Evolutionary conservation across 345 rosid genomes (phyloP).

Genomic region (Rhodomyrtus tomentosa): DNA sequence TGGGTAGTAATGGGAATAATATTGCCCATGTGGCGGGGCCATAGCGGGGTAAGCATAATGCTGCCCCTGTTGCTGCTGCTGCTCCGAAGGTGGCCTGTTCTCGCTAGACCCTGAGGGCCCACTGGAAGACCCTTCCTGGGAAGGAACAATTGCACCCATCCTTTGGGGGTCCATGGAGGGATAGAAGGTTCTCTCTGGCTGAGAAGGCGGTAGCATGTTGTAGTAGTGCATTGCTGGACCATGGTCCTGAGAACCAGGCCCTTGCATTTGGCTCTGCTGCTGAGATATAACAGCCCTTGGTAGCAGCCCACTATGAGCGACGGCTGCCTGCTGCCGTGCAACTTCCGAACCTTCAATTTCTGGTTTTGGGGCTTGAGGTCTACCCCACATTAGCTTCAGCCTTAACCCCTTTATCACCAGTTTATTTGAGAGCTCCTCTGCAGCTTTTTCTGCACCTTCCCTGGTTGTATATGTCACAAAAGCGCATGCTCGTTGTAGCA

Average conservation of each 20-base stretch:
- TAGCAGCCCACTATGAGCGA: conserved; percentile 70
- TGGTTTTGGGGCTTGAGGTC: conserved; percentile 76
- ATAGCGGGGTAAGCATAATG: conserved; percentile 38
- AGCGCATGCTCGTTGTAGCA: conserved; percentile 81
- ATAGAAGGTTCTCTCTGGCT: conserved; percentile 61
- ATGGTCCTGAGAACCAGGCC: conserved; percentile 28
- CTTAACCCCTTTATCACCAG: conserved; percentile 81
- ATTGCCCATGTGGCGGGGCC: conserved; percentile 36
- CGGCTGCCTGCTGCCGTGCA: conserved; percentile 54
- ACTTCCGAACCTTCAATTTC: conserved; percentile 60
- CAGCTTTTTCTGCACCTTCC: conserved; percentile 97
- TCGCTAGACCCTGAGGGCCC: conserved; percentile 21
- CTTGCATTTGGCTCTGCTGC: conserved; percentile 61
- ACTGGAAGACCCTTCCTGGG: conserved; percentile 56
- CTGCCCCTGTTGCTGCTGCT: conserved; percentile 38
- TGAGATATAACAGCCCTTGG: conserved; percentile 85
- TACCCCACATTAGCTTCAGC: conserved; percentile 94
- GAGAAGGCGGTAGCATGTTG: conserved; percentile 63
- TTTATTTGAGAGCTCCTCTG: conserved; percentile 79
- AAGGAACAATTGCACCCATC: conserved; percentile 79
- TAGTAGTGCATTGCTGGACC: conserved; percentile 58
- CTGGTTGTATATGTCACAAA: conserved; percentile 91
- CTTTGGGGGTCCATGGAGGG: conserved; percentile 99
- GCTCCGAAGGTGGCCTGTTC: conserved; percentile 31
- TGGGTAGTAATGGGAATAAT: conserved; percentile 43